Evolutionary conservation across 1,284 basidiomycete species (phyloP).

Genomic region (Cutaneotrichosporon sp.): DNA sequence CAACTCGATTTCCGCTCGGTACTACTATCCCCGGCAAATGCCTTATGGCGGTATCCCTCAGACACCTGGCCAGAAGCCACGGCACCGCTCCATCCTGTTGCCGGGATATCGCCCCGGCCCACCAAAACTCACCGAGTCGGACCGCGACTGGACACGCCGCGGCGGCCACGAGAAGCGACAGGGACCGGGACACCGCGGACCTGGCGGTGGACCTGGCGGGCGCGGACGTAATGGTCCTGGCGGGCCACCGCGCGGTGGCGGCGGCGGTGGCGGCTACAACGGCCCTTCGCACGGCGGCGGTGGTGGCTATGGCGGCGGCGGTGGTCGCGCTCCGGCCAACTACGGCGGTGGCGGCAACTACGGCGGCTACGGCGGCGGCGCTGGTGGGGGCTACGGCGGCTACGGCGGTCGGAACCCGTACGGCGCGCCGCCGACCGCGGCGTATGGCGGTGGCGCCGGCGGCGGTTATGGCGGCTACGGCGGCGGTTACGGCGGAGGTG

Average conservation of each 20-base stretch:
- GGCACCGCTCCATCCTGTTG: slow-evolving; percentile 79
- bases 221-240: slow-evolving; percentile 46
- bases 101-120: slow-evolving; percentile 63
- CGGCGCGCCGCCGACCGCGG: slow-evolving; percentile 3
- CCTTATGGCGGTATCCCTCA: too few relatives aligned
- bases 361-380: slow-evolving; percentile 8
- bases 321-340: too few relatives aligned
- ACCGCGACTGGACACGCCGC: slow-evolving; percentile 62
- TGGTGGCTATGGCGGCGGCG: slow-evolving; percentile 9
- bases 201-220: slow-evolving; percentile 22
- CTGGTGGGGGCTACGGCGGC: slow-evolving; percentile 6
- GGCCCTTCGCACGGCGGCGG: not conserved
- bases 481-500: slow-evolving; percentile 50
- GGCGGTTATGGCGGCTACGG: slow-evolving; percentile 7
- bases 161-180: slow-evolving; percentile 43
- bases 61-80: slow-evolving; percentile 56
- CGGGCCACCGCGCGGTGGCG: slow-evolving; percentile 1
- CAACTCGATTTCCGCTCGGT: slow-evolving; percentile 76
- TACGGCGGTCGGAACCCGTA: slow-evolving; percentile 13
- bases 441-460: slow-evolving; percentile 8
- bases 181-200: slow-evolving; percentile 34
- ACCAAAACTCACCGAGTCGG: slow-evolving; percentile 63
- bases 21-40: slow-evolving; percentile 69
- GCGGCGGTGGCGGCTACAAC: slow-evolving; percentile 42
- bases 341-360: slow-evolving; percentile 15